phyloP scores from a whole-genome alignment of 2,329 filamentous ascomycete genomes.

The Colletotrichum siamense region DNA sequence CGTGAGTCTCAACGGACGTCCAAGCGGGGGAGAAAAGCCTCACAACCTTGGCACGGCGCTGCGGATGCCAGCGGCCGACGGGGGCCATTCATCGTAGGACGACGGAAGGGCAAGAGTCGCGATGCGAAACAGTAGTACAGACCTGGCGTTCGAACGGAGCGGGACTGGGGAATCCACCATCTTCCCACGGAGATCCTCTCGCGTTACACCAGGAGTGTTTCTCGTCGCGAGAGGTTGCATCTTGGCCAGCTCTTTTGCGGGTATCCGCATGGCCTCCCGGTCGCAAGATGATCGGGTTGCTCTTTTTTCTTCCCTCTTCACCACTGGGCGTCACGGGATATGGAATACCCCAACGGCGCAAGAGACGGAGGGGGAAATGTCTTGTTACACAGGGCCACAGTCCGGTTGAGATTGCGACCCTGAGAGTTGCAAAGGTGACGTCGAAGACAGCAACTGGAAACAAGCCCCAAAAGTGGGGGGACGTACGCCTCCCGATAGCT shows the following conservation, averaged over 20 bases:
- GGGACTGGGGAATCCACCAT: not conserved
- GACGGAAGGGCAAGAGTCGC: not conserved
- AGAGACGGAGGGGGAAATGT: not conserved
- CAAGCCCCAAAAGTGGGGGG: not conserved
- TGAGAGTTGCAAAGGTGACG: not conserved
- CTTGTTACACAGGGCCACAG: not conserved
- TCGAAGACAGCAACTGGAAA: not conserved
- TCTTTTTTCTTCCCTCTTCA: not conserved
- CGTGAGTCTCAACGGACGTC: not conserved
- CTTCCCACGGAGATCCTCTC: not conserved
- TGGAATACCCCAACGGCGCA: not conserved
- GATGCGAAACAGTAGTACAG: slow-evolving; percentile 3
- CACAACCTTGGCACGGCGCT: not conserved
- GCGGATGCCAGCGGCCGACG: not conserved
- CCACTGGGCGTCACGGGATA: not conserved
- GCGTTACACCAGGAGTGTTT: not conserved
- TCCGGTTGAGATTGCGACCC: not conserved
- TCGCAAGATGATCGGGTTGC: not conserved
- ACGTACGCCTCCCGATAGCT: not conserved
- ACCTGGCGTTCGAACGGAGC: not conserved
- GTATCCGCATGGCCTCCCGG: not conserved
- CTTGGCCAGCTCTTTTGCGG: not conserved
- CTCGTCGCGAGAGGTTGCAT: not conserved
- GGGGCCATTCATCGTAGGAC: not conserved
- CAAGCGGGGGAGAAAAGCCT: not conserved